Evolutionary conservation across 2,329 filamentous ascomycete species (phyloP).

Genomic region (Aspergillus brunneoviolaceus): DNA sequence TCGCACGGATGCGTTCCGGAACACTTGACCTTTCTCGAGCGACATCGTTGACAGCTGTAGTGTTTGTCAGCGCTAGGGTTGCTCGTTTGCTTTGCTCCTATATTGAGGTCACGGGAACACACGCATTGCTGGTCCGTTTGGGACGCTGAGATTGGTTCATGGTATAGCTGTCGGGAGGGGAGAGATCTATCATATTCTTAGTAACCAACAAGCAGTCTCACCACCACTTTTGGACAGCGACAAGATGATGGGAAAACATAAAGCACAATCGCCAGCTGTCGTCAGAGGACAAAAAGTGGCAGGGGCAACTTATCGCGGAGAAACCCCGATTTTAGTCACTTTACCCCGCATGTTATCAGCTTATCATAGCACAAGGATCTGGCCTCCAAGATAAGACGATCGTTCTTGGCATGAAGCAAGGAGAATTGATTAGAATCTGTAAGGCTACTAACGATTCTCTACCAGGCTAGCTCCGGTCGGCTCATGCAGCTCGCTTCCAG

Average conservation of each 20-base stretch:
- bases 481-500: constrained; percentile 5
- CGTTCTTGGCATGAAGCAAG: not conserved
- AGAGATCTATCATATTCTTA: not conserved
- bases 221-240: not conserved
- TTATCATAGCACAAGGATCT: not conserved
- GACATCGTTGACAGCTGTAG: constrained; percentile 39
- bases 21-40: constrained; percentile 42
- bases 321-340: not conserved
- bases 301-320: not conserved
- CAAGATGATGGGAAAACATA: not conserved
- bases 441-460: not conserved
- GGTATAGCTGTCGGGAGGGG: not conserved
- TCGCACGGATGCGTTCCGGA: constrained; percentile 39
- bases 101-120: not conserved
- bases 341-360: not conserved
- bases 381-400: not conserved
- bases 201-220: not conserved
- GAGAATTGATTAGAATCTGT: not conserved
- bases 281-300: not conserved
- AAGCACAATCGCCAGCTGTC: not conserved
- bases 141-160: constrained; percentile 18
- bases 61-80: not conserved
- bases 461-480: constrained; percentile 1
- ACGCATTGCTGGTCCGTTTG: constrained; percentile 24
- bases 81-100: not conserved